phyloP scores from a whole-genome alignment of 2,329 filamentous ascomycete species.

The Aspergillus novofumigatus region DNA sequence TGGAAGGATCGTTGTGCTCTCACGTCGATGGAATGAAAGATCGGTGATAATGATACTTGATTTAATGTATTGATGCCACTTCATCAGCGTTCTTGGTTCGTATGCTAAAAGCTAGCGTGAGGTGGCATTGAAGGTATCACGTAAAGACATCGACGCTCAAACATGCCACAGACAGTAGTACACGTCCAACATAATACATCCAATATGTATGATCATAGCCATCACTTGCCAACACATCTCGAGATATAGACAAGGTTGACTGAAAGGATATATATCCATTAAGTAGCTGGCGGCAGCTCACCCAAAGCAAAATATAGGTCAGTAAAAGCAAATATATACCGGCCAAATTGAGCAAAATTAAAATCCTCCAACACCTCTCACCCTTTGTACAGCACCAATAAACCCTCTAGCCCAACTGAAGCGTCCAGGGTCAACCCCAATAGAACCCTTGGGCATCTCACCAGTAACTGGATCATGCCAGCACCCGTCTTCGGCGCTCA shows the following conservation, averaged over 20 bases:
- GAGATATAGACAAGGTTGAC: neutral
- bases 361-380: slow-evolving; percentile 55
- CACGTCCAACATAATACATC: neutral
- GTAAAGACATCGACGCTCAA: neutral
- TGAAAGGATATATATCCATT: neutral
- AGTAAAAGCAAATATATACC: neutral
- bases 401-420: slow-evolving; percentile 58
- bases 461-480: slow-evolving; percentile 55
- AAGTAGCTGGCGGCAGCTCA: neutral
- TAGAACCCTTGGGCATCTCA: slow-evolving; percentile 45
- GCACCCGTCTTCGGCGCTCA: slow-evolving; percentile 54
- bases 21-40: neutral
- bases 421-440: slow-evolving; percentile 51
- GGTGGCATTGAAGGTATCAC: neutral
- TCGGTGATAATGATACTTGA: neutral
- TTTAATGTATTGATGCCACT: neutral
- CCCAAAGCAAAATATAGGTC: neutral
- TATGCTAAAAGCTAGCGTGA: neutral
- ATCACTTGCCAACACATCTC: neutral
- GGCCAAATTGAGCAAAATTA: slow-evolving; percentile 19
- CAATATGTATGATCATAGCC: neutral
- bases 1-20: neutral
- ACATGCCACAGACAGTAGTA: neutral
- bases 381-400: slow-evolving; percentile 55
- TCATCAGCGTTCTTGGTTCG: neutral